A percentile compares a stretch with the other conserved stretches of the same genome.
These are phyloP conservation scores for Trichothecium sympodiale DNA, from an alignment of 2,329 filamentous ascomycete species.

Conservation along the genomic window DNA sequence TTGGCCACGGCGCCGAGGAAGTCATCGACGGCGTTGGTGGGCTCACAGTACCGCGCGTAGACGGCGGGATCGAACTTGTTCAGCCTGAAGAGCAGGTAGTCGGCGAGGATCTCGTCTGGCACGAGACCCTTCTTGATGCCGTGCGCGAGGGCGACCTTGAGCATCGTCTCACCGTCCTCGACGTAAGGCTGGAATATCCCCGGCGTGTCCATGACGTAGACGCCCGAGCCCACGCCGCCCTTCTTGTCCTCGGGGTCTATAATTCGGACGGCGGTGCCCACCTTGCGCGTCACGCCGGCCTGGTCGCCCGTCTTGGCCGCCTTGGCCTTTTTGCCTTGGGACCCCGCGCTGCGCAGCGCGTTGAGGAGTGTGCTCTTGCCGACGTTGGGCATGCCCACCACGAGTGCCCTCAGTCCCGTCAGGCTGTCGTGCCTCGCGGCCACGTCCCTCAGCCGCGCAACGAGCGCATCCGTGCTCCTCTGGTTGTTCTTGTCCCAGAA, in stretches of 20 bases:
- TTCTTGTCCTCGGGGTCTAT: slow-evolving; percentile 28
- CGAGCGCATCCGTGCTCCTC: slow-evolving; percentile 23
- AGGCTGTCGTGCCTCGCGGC: slow-evolving; percentile 38
- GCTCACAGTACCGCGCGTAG: slow-evolving; percentile 52
- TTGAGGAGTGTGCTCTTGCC: slow-evolving; percentile 96
- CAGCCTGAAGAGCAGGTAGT: slow-evolving; percentile 80
- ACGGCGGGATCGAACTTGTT: slow-evolving; percentile 51
- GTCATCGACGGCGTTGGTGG: slow-evolving; percentile 74
- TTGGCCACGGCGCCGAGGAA: slow-evolving; percentile 61
- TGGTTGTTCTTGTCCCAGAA: slow-evolving; percentile 32
- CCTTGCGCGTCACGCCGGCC: slow-evolving; percentile 80
- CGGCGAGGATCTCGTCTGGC: slow-evolving; percentile 64
- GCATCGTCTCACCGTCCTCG: slow-evolving; percentile 73
- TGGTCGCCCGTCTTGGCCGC: slow-evolving; percentile 75
- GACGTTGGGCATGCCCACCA: slow-evolving; percentile 97
- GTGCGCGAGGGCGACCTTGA: slow-evolving; percentile 86
- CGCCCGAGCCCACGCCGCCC: slow-evolving; percentile 41
- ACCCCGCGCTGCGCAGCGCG: slow-evolving; percentile 61
- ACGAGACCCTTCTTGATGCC: slow-evolving; percentile 86
- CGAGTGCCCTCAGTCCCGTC: slow-evolving; percentile 73
- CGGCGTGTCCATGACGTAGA: slow-evolving; percentile 85
- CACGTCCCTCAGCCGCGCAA: slow-evolving; percentile 22
- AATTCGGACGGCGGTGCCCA: slow-evolving; percentile 75
- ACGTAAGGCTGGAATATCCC: slow-evolving; percentile 95
- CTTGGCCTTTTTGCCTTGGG: slow-evolving; percentile 44